These are phyloP conservation scores for Pythium guiyangense DNA, from an alignment of 352 stramenopile genomes.

Conservation along the genomic window DNA sequence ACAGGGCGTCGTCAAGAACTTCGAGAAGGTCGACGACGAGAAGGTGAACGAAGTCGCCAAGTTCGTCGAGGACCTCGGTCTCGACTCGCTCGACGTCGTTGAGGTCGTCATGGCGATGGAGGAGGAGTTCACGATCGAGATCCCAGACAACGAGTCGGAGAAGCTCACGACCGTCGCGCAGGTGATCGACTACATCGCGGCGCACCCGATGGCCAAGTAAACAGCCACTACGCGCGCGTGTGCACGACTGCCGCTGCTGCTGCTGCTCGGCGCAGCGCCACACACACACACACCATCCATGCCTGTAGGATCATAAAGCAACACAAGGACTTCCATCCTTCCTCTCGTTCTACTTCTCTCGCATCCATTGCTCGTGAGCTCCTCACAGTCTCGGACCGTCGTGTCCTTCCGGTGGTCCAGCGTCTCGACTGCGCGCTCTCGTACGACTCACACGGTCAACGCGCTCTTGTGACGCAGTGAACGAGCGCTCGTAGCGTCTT, in stretches of 20 bases:
- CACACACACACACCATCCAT: no score
- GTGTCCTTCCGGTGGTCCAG: background rate
- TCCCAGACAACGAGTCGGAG: conserved; percentile 99
- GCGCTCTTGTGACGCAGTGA: no score
- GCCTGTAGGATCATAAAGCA: conserved; percentile 7
- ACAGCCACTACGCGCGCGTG: conserved; percentile 3
- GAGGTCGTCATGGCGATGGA: conserved; percentile 99
- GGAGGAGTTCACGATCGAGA: conserved; percentile 99
- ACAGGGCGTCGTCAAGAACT: conserved; percentile 98
- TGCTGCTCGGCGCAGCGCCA: background rate
- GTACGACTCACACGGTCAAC: no score
- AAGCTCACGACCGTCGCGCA: conserved; percentile 97
- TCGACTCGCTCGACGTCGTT: conserved; percentile 98
- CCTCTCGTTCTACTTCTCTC: no score
- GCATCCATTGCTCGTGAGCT: no score
- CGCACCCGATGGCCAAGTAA: conserved; percentile 99
- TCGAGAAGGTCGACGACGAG: conserved; percentile 97
- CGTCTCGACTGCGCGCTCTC: no score
- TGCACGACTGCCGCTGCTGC: background rate
- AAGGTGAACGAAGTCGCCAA: conserved; percentile 91
- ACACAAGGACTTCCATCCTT: background rate
- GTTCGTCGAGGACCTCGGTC: conserved; percentile 97
- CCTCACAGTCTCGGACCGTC: no score
- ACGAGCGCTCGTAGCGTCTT: no score
- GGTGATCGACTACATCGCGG: conserved; percentile 98